A percentile compares a stretch with the other conserved stretches of the same genome.
Conservation (phyloP, 2,329 filamentous ascomycete genomes). For the Ophiostoma sp. region DNA sequence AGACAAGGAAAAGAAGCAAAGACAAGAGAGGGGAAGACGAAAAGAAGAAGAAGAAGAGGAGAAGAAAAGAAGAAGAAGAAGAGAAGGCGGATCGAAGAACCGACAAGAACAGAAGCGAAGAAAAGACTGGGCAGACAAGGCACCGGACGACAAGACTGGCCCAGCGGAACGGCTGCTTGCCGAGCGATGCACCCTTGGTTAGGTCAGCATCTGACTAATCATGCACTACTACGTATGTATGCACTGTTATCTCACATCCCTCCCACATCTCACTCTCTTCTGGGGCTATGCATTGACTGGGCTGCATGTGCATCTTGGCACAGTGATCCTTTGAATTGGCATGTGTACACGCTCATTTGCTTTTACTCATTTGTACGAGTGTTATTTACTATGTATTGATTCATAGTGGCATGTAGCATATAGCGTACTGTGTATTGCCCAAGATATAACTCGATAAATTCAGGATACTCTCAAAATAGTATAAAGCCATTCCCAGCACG, state of each 20-base stretch:
- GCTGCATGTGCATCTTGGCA: conserved; percentile 6
- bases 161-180: not conserved
- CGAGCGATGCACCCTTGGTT: not conserved
- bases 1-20: not conserved
- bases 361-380: not conserved
- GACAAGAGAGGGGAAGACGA: not conserved
- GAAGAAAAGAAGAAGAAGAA: too few relatives aligned
- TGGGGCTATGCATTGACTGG: not conserved
- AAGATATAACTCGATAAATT: too few relatives aligned
- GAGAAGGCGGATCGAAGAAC: not conserved
- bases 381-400: too few relatives aligned
- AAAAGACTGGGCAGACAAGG: not conserved
- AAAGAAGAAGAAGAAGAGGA: not conserved
- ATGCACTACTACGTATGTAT: too few relatives aligned
- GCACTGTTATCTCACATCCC: not conserved
- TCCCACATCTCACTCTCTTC: too few relatives aligned
- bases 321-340: not conserved
- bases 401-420: too few relatives aligned
- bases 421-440: too few relatives aligned
- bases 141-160: not conserved
- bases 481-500: too few relatives aligned
- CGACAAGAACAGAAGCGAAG: not conserved
- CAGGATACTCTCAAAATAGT: too few relatives aligned
- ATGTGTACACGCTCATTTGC: not conserved
- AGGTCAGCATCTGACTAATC: not conserved